Evolutionary conservation across 192 early-diverging fungal genomes (phyloP).

Genomic region (Polychytrium aggregatum): DNA sequence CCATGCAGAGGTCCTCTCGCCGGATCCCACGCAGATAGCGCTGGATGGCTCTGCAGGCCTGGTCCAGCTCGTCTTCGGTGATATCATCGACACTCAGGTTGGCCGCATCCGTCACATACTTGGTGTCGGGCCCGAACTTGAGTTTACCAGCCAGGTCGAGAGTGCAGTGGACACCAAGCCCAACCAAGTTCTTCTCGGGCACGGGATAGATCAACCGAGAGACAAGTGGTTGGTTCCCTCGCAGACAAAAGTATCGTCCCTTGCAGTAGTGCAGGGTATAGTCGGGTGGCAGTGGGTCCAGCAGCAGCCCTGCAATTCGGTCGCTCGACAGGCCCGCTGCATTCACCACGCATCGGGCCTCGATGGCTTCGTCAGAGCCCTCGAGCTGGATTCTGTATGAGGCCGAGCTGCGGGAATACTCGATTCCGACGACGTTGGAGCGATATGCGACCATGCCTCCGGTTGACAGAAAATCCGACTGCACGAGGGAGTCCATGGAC

Average conservation of each 20-base stretch:
- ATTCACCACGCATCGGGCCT: slow-evolving; percentile 58
- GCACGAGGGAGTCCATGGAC: not conserved
- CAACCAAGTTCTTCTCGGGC: slow-evolving; percentile 57
- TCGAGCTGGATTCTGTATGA: too few relatives aligned
- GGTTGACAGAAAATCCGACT: not conserved
- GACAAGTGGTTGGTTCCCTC: slow-evolving; percentile 15
- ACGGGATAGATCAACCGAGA: slow-evolving; percentile 68
- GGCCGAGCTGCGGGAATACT: too few relatives aligned
- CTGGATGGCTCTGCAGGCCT: slow-evolving; percentile 42
- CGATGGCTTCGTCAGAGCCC: too few relatives aligned
- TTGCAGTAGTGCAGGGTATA: slow-evolving; percentile 55
- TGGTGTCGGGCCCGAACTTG: slow-evolving; percentile 70
- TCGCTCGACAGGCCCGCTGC: slow-evolving; percentile 65
- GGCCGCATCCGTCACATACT: slow-evolving; percentile 39
- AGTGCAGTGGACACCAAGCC: slow-evolving; percentile 69
- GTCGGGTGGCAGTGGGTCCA: not conserved
- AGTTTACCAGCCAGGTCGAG: slow-evolving; percentile 64
- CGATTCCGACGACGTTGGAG: slow-evolving; percentile 6
- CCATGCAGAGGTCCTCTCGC: slow-evolving; percentile 45
- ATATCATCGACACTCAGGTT: slow-evolving; percentile 45
- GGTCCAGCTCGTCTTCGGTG: slow-evolving; percentile 20
- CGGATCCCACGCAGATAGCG: slow-evolving; percentile 51
- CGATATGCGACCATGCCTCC: slow-evolving; percentile 6
- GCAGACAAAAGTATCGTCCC: slow-evolving; percentile 66
- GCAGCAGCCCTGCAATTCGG: slow-evolving; percentile 39